Evolutionary conservation across 2,329 filamentous ascomycete genomes (phyloP).

Genomic region (Mariannaea sp.): DNA sequence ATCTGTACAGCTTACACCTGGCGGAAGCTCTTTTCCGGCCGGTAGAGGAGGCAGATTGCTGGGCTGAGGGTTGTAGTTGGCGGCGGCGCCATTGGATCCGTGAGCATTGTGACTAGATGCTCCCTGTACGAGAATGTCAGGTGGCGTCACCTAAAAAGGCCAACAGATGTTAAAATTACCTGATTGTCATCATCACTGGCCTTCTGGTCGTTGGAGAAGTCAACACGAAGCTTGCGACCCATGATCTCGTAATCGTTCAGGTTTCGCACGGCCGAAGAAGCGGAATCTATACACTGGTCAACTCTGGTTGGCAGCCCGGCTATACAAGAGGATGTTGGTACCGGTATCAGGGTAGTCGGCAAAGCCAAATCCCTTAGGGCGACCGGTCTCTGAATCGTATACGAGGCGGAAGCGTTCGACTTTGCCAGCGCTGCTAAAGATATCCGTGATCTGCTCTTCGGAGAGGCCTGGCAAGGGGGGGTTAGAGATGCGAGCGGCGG

Average conservation of each 20-base stretch:
- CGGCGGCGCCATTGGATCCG: slow-evolving; percentile 42
- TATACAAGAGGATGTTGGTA: slow-evolving; percentile 40
- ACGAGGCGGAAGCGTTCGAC: slow-evolving; percentile 92
- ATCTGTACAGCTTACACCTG: slow-evolving; percentile 82
- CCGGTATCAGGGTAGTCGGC: slow-evolving; percentile 94
- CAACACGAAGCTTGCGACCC: slow-evolving; percentile 90
- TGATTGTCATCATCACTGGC: slow-evolving; percentile 62
- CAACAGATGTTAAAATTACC: slow-evolving; percentile 7
- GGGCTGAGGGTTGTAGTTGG: slow-evolving; percentile 42
- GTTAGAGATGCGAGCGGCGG: slow-evolving; percentile 30
- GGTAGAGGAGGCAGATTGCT: slow-evolving; percentile 79
- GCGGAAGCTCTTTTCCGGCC: slow-evolving; percentile 80
- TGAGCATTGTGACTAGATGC: slow-evolving; percentile 33
- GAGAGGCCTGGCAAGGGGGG: slow-evolving; percentile 71
- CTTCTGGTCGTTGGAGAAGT: slow-evolving; percentile 92
- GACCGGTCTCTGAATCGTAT: slow-evolving; percentile 92
- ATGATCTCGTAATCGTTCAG: slow-evolving; percentile 95
- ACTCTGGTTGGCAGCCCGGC: neutral
- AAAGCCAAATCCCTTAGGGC: slow-evolving; percentile 96
- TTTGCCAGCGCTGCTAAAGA: slow-evolving; percentile 87
- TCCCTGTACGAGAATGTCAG: slow-evolving; percentile 14
- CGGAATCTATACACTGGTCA: slow-evolving; percentile 61
- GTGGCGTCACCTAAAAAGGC: neutral
- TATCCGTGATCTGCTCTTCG: slow-evolving; percentile 94
- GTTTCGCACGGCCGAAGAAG: slow-evolving; percentile 92